Base-by-base conservation (phyloP, 768 basidiomycete genomes). In the Serendipita sp. region DNA sequence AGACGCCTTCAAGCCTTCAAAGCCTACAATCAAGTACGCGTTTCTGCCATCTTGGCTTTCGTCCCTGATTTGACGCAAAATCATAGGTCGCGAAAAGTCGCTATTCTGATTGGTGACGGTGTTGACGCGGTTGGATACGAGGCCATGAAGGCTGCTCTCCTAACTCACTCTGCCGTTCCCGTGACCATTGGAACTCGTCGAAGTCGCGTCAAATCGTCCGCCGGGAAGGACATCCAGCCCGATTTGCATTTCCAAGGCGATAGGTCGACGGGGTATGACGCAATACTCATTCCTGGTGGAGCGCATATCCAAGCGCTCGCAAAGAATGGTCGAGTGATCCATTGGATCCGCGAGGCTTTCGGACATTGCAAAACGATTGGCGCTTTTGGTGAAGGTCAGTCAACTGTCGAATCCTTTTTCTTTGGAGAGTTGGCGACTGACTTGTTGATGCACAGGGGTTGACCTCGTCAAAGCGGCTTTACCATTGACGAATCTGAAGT, bases 361-460 rank as follows among this genome's bases (percentile, higher is more conserved):
- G 86, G 86, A 22, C 91, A 93, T 72, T 85, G 82, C 73, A 93
- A 93, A 74, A 71, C 85, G 17, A 88, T 95, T 63, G 87, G 82
- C 2, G 89, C 83, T 1, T 75, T 85, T 50, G 91, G 90, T 9
- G 78, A 82, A 70, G 84, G 84, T 81, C 44, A 31, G 71, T 66
- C n/a, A n/a, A n/a, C 63, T 17, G 30, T 42, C 13, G 16, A 17
- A n/a, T 28, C 22, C 14, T 20, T 22, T 42, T 20, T 3, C 61
- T 48, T 24, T 17, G 5, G 48, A 50, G 22, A 63, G 11, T 43
- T 43, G 61, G 1, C 31, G 61, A 34, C 13, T 51, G 51, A 3
- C 9, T 41, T n/a, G 17, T 33, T 28, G 2, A 61, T 68, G 53
- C 61, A 0, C 42, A 84, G 84, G 76, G 64, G 76, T 79, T 3